Percentiles rank a stretch among this genome's conserved stretches.
phyloP scores from a whole-genome alignment of 108 stramenopile genomes.

The Pseudonitzschia pungens region DNA sequence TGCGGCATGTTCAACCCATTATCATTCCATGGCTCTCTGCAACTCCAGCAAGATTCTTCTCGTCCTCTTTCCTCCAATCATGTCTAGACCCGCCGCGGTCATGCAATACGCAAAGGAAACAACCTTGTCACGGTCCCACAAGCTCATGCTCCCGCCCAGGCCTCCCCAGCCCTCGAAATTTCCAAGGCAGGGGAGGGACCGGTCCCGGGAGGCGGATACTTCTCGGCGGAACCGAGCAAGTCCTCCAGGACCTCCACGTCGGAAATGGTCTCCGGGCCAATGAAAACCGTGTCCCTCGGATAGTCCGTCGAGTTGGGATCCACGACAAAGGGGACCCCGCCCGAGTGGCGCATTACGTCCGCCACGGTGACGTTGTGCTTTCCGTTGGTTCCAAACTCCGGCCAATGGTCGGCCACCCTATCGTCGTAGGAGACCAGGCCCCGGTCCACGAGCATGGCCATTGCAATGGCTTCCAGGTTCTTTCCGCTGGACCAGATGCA shows the following conservation, averaged over 20 bases:
- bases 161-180: neutral
- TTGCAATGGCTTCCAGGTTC: neutral
- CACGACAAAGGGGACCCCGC: neutral
- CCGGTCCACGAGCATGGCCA: neutral
- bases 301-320: neutral
- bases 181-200: neutral
- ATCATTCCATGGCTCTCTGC: neutral
- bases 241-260: neutral
- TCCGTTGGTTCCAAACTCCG: conserved; percentile 2
- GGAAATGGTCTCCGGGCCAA: neutral
- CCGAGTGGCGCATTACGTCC: neutral
- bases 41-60: neutral
- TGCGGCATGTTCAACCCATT: neutral
- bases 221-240: neutral
- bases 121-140: neutral
- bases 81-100: neutral
- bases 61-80: neutral
- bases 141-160: neutral
- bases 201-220: neutral
- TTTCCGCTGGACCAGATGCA: neutral
- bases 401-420: neutral
- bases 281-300: neutral
- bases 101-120: neutral
- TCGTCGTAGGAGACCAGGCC: neutral
- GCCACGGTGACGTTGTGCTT: neutral